Conservation (phyloP, 768 basidiomycete genomes). For the Boletus bicolor region DNA sequence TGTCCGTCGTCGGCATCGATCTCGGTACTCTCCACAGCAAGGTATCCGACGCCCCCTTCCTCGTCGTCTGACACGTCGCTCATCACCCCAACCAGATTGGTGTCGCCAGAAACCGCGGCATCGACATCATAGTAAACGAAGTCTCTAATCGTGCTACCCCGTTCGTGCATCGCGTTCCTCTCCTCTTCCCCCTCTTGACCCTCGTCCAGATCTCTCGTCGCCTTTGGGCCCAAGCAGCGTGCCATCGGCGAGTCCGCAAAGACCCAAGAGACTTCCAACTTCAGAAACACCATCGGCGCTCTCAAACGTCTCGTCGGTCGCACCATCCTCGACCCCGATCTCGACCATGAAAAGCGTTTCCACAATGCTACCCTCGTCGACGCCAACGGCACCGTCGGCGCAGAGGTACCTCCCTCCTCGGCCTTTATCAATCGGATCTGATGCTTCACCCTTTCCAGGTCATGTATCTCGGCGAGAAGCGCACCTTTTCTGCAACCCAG, state of each 20-base stretch:
- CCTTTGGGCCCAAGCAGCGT: conserved; percentile 89
- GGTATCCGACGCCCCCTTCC: conserved; percentile 38
- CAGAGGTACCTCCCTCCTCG: conserved; percentile 52
- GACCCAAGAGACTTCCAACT: conserved; percentile 97
- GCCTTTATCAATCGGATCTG: conserved; percentile 11
- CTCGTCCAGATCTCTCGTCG: conserved; percentile 76
- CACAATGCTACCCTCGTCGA: conserved; percentile 86
- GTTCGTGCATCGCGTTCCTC: conserved; percentile 46
- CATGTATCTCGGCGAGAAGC: conserved; percentile 78
- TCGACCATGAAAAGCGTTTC: conserved; percentile 87
- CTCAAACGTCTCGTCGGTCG: conserved; percentile 90
- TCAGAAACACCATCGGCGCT: conserved; percentile 93
- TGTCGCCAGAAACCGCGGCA: conserved; percentile 91
- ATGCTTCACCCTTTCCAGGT: conserved; percentile 50
- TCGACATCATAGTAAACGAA: conserved; percentile 98
- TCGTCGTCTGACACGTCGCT: background rate
- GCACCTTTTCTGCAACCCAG: conserved; percentile 83
- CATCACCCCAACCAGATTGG: conserved; percentile 59
- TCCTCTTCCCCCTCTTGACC: background rate
- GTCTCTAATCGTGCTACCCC: conserved; percentile 96
- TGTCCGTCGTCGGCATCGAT: conserved; percentile 96
- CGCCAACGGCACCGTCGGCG: conserved; percentile 76
- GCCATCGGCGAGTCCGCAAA: conserved; percentile 93
- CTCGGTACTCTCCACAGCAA: conserved; percentile 89
- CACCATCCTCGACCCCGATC: conserved; percentile 73